phyloP scores from a whole-genome alignment of 371 early-diverging fungal species.

The Mycotypha africana region DNA sequence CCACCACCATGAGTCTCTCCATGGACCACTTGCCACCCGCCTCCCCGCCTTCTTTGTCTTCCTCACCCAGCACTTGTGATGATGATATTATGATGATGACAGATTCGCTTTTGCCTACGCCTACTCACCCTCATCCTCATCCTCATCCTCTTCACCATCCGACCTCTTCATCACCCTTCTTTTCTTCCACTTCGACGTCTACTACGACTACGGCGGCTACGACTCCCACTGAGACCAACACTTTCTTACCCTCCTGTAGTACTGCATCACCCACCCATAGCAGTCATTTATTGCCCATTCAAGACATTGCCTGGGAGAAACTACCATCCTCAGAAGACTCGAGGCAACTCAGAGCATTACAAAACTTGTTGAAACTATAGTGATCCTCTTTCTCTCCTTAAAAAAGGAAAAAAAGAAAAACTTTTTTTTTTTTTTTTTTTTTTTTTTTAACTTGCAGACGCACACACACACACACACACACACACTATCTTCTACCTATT shows the following conservation, averaged over 20 bases:
- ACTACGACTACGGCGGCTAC: not conserved
- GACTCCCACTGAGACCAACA: not conserved
- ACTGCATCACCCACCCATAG: not conserved
- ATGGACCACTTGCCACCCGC: not conserved
- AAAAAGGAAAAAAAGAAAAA: not conserved
- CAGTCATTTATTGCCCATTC: conserved; percentile 16
- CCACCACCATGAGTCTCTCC: not conserved
- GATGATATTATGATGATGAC: conserved; percentile 6
- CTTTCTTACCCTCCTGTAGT: too few relatives aligned
- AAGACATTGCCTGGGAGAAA: conserved; percentile 42
- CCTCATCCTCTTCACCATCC: too few relatives aligned
- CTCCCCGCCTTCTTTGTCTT: conserved; percentile 5
- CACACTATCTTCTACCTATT: too few relatives aligned
- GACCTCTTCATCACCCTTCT: too few relatives aligned
- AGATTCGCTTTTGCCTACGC: conserved; percentile 6
- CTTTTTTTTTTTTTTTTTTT: not conserved
- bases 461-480: too few relatives aligned
- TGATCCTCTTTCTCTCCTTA: too few relatives aligned
- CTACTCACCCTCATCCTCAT: not conserved
- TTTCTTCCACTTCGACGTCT: conserved; percentile 1
- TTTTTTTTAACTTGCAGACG: not conserved
- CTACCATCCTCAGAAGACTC: conserved; percentile 44
- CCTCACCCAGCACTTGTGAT: conserved; percentile 6
- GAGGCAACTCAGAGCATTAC: conserved; percentile 38
- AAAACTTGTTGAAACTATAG: conserved; percentile 26